Evolutionary conservation across 805 yeast genomes (phyloP), one percentile per base, ranked within the genome.

Genomic region (Cyberlindnera nakhonratchasimensis): DNA sequence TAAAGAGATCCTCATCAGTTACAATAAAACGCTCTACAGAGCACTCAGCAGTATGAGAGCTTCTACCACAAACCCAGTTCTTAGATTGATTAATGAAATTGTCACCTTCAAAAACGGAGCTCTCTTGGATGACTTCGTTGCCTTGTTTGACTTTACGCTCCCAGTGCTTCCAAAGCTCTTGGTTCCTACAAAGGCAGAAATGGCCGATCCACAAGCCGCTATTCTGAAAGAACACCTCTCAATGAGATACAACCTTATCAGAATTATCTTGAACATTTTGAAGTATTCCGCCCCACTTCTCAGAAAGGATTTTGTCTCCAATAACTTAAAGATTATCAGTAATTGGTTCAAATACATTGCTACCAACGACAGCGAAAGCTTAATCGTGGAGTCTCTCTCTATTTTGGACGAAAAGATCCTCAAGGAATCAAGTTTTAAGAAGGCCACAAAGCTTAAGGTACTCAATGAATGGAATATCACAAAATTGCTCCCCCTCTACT

Each of bases 391-490:
- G 18, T 65, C 82, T 0, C 42, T 86, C 3, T 58, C 61, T 0
- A 69, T 78, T 20, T 64, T 87, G 43, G 75, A 70, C 14, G 56
- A 63, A 1, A 64, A 67, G 18, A 72, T 90, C 3, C 55, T 87
- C 26, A 59, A 65, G 21, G 97, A 90, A 50, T 54, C 66, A 3
- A 63, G 73, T 11, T 83, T 80, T 57, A 77, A 77, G 51, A 82
- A 80, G 54, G 67, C 81, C 46, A 75, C 88, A 0, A 90, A 89
- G 58, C 75, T 87, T 46, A 77, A 79, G 46, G 73, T 89, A 13
- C 74, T 91, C 54, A 87, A 86, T 52, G 97, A 90, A 57, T 77
- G 84, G 70, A 76, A 82, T 18, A 56, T 88, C 44, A 70, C 72
- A 21, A 79, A 79, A 40, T 50, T 87, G 23, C 74, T 78, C 25